phyloP scores from a whole-genome alignment of 257 asterid genomes.

The Solanum peruvianum region DNA sequence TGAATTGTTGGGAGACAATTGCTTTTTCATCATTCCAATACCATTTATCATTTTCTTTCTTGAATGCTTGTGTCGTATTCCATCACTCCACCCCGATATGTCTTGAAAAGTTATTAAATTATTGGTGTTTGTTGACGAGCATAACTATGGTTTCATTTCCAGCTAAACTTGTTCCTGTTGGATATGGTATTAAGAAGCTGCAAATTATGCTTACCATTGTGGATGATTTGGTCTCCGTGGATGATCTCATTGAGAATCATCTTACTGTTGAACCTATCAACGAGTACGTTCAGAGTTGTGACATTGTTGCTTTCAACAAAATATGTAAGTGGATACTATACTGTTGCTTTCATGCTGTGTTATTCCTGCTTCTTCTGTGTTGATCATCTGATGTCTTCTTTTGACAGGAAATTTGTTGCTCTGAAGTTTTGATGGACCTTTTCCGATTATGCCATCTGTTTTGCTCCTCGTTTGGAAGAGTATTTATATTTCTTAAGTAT shows the following conservation, averaged over 20 bases:
- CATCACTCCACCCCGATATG: background rate
- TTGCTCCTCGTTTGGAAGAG: background rate
- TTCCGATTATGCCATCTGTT: background rate
- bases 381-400: background rate
- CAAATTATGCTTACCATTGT: conserved; percentile 63
- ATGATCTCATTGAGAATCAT: conserved; percentile 37
- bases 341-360: background rate
- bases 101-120: background rate
- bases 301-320: conserved; percentile 70
- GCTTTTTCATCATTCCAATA: background rate
- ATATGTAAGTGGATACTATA: conserved; percentile 19
- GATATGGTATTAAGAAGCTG: conserved; percentile 72
- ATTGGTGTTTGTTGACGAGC: background rate
- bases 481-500: background rate
- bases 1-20: background rate
- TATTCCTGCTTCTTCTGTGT: background rate
- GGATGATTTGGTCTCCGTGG: conserved; percentile 64
- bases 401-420: background rate
- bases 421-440: background rate
- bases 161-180: conserved; percentile 58
- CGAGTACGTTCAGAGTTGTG: conserved; percentile 65
- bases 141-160: background rate
- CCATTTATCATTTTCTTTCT: background rate
- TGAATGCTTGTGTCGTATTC: background rate
- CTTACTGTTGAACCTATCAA: conserved; percentile 52